phyloP scores from a whole-genome alignment of 768 basidiomycete species.

The Kwoniella dejecticola region DNA sequence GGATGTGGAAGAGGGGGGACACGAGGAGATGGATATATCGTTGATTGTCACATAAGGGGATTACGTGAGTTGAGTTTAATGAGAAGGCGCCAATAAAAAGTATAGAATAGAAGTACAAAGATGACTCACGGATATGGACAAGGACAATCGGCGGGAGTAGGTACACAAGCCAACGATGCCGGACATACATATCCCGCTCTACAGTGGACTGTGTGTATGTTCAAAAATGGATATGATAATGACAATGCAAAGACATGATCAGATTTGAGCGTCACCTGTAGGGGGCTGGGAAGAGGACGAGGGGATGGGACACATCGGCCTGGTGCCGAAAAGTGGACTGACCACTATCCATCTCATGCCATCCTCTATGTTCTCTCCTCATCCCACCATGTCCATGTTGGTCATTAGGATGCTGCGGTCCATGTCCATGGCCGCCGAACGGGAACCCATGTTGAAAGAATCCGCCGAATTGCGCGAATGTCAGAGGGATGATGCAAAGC shows the following conservation, averaged over 20 bases:
- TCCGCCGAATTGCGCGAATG: conserved; percentile 19
- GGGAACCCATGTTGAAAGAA: conserved; percentile 35
- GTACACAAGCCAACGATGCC: conserved; percentile 44
- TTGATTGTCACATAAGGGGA: no score
- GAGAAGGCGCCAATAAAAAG: no score
- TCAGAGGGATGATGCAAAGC: neutral
- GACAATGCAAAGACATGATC: neutral
- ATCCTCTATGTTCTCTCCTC: conserved; percentile 22
- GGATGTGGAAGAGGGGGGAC: no score
- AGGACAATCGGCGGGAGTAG: conserved; percentile 49
- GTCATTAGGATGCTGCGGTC: conserved; percentile 10
- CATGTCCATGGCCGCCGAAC: conserved; percentile 23
- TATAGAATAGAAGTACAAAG: no score
- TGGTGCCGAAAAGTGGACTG: no score
- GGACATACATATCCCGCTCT: conserved; percentile 50
- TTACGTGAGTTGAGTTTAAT: no score
- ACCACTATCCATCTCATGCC: conserved; percentile 25
- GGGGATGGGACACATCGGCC: neutral
- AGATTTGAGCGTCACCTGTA: neutral
- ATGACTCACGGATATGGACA: conserved; percentile 53
- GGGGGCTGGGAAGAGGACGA: no score
- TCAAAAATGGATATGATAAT: neutral
- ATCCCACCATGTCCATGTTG: neutral
- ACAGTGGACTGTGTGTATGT: conserved; percentile 40
- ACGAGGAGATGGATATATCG: no score